Conservation (phyloP, 495 filamentous ascomycete species). For the Opeltia flavorubescens region DNA sequence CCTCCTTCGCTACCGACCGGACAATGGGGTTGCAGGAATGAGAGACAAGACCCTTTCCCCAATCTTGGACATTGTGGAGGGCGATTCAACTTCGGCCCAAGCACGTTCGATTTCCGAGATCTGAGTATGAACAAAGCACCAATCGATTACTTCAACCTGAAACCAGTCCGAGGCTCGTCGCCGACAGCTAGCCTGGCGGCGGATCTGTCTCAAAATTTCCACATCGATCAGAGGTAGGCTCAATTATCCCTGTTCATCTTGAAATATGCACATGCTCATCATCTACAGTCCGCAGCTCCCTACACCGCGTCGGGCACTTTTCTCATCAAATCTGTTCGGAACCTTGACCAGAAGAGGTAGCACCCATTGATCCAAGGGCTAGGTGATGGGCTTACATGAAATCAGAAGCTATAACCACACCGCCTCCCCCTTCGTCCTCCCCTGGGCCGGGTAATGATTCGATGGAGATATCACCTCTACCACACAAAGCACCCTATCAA, state of each 20-base stretch:
- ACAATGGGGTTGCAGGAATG: conserved; percentile 37
- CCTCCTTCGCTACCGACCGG: conserved; percentile 50
- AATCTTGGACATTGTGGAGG: conserved; percentile 35
- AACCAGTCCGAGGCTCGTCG: conserved; percentile 68
- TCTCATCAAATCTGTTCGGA: conserved; percentile 64
- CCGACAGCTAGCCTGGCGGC: conserved; percentile 80
- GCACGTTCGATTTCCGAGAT: conserved; percentile 60
- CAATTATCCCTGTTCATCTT: conserved; percentile 4
- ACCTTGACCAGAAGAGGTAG: conserved; percentile 58
- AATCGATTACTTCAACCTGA: conserved; percentile 66
- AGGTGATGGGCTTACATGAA: conserved; percentile 16
- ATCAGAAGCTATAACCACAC: conserved; percentile 64
- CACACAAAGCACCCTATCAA: conserved; percentile 66
- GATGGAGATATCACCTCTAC: conserved; percentile 92
- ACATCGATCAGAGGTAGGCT: conserved; percentile 74
- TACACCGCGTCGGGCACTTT: conserved; percentile 85
- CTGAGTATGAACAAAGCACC: conserved; percentile 51
- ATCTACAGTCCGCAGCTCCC: conserved; percentile 69
- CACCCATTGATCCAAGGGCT: conserved; percentile 11
- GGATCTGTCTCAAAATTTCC: conserved; percentile 93
- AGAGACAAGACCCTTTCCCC: conserved; percentile 36
- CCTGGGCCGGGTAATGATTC: conserved; percentile 57
- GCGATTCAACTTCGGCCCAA: conserved; percentile 41
- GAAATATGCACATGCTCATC: conserved; percentile 9
- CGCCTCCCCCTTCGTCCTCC: conserved; percentile 71